These are phyloP conservation scores for Tolypocladium sp. DNA, from an alignment of 2,329 filamentous ascomycete species.

Conservation along the genomic window DNA sequence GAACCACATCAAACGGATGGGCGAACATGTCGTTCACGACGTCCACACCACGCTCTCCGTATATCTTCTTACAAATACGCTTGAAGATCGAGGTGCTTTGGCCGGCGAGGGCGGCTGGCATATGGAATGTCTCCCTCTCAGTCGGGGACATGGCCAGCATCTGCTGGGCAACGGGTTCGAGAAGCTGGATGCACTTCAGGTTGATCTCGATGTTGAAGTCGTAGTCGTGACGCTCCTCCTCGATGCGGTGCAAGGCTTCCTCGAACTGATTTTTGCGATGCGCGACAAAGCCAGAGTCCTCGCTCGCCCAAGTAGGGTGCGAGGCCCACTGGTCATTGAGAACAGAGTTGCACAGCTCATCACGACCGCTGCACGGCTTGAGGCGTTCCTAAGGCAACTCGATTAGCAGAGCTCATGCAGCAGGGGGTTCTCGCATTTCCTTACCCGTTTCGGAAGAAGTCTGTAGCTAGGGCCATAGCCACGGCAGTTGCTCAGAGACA, in stretches of 20 bases:
- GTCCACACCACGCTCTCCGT: conserved; percentile 76
- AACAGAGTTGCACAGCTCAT: conserved; percentile 87
- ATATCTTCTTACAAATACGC: conserved; percentile 95
- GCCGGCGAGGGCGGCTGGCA: conserved; percentile 77
- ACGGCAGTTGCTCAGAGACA: conserved; percentile 92
- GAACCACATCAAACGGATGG: conserved; percentile 78
- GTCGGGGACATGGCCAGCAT: conserved; percentile 69
- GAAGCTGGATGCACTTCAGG: conserved; percentile 86
- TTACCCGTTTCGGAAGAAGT: conserved; percentile 70
- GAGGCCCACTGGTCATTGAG: conserved; percentile 98
- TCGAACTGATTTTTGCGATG: conserved; percentile 95
- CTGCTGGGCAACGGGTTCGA: conserved; percentile 89
- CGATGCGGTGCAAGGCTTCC: conserved; percentile 88
- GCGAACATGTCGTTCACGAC: conserved; percentile 83
- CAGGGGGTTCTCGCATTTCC: conserved; percentile 10
- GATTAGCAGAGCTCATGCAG: conserved; percentile 6
- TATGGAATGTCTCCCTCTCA: conserved; percentile 65
- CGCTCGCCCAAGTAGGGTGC: conserved; percentile 96
- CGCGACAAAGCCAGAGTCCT: conserved; percentile 94
- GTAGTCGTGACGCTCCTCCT: conserved; percentile 97
- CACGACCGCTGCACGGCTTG: conserved; percentile 86
- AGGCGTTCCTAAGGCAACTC: conserved; percentile 56
- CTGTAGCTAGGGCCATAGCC: conserved; percentile 95
- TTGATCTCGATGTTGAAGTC: conserved; percentile 98
- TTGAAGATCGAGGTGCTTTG: conserved; percentile 96